Evolutionary conservation across 148 eudicot genomes (phyloP).

Genomic region (Rhododendron ferrugineum): DNA sequence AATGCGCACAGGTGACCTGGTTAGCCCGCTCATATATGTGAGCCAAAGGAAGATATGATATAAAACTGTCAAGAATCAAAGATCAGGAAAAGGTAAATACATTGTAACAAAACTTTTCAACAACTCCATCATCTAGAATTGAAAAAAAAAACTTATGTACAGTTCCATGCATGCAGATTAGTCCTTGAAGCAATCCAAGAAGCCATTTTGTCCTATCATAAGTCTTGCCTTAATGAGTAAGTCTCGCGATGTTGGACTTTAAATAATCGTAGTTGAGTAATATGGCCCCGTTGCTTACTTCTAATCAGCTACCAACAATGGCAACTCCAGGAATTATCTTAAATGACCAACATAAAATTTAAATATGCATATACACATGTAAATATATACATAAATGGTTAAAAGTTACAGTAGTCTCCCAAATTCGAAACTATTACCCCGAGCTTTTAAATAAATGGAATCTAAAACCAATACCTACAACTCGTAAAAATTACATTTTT

Average conservation of each 20-base stretch:
- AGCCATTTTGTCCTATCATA: background rate
- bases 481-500: too few species aligned
- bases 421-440: too few species aligned
- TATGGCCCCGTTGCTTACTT: background rate
- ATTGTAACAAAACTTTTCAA: background rate
- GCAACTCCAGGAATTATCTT: too few species aligned
- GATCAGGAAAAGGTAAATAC: background rate
- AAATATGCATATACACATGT: too few species aligned
- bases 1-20: conserved; percentile 45
- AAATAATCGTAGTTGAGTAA: background rate
- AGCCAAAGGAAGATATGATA: conserved; percentile 98
- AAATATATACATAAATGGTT: too few species aligned
- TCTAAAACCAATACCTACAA: too few species aligned
- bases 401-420: too few species aligned
- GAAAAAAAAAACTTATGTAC: background rate
- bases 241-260: background rate
- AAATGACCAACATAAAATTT: too few species aligned
- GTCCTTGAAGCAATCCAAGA: background rate
- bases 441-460: too few species aligned
- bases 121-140: background rate
- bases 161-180: background rate
- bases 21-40: conserved; percentile 90
- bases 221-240: background rate
- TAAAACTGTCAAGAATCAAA: conserved; percentile 42
- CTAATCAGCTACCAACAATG: background rate